Conservation (phyloP, 2,329 filamentous ascomycete species). For the Elsinoe batatas region DNA sequence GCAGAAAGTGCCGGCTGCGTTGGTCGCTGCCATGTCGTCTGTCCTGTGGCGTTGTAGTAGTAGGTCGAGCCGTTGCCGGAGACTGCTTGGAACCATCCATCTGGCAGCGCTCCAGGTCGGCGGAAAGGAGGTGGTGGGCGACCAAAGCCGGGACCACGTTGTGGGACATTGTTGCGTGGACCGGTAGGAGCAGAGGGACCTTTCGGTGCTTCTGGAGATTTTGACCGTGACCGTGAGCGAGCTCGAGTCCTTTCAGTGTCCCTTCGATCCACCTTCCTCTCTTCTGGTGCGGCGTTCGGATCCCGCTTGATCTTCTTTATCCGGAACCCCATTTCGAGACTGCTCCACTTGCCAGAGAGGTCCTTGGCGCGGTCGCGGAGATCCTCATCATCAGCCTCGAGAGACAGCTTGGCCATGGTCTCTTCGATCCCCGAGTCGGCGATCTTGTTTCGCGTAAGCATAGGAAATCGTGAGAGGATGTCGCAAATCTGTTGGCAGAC, state of each 20-base stretch:
- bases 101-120: constrained; percentile 53
- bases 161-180: constrained; percentile 43
- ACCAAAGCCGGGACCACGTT: constrained; percentile 51
- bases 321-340: constrained; percentile 80
- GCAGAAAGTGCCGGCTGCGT: constrained; percentile 49
- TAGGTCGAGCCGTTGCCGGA: constrained; percentile 65
- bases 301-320: constrained; percentile 86
- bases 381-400: constrained; percentile 54
- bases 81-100: constrained; percentile 76
- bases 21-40: constrained; percentile 74
- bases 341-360: constrained; percentile 77
- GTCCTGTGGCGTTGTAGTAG: constrained; percentile 72
- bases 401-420: constrained; percentile 59
- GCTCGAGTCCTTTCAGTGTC: constrained; percentile 41
- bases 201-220: constrained; percentile 36
- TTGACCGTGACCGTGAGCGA: constrained; percentile 37
- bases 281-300: constrained; percentile 44
- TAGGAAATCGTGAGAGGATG: constrained; percentile 78
- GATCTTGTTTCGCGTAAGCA: constrained; percentile 93
- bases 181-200: constrained; percentile 37
- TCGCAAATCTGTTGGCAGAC: constrained; percentile 81
- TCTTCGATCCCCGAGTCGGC: constrained; percentile 90
- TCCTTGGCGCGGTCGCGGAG: constrained; percentile 62
- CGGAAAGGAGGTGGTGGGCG: constrained; percentile 38
- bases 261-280: constrained; percentile 49